A percentile compares a stretch with the other conserved stretches of the same genome.
These are phyloP conservation scores for Sporobolus alterniflorus DNA, from an alignment of 202 grass and related monocot species.

Conservation along the genomic window DNA sequence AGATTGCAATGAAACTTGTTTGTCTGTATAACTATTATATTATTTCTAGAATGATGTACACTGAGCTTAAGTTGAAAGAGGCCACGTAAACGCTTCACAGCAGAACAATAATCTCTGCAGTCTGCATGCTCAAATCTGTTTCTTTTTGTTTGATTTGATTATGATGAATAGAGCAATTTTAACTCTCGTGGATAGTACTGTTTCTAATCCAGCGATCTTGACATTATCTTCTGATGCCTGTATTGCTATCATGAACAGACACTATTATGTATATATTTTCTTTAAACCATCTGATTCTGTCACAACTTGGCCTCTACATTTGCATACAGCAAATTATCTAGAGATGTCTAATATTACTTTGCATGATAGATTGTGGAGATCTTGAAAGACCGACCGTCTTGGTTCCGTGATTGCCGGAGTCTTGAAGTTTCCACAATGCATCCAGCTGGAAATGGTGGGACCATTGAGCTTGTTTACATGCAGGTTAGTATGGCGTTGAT, in stretches of 20 bases:
- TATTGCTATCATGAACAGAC: neutral
- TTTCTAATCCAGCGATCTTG: neutral
- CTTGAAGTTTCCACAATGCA: constrained; percentile 90
- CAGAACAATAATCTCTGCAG: neutral
- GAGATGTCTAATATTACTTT: constrained; percentile 26
- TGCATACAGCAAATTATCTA: constrained; percentile 8
- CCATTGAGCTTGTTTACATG: constrained; percentile 93
- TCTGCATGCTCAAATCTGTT: neutral
- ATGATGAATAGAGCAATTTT: neutral
- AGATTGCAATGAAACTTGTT: neutral
- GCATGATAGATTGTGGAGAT: constrained; percentile 79
- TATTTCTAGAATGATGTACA: neutral
- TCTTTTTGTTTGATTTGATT: neutral
- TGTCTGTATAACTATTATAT: neutral
- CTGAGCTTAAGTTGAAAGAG: neutral
- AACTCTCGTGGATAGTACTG: neutral
- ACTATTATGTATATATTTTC: neutral
- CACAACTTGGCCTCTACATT: neutral
- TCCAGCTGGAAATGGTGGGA: constrained; percentile 95
- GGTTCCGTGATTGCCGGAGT: constrained; percentile 95
- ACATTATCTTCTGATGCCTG: neutral
- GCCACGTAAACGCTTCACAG: neutral
- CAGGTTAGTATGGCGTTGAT: constrained; percentile 56
- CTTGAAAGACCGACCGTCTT: constrained; percentile 88
- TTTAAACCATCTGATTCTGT: neutral